Percentiles rank a stretch among this genome's conserved stretches.
Conservation (phyloP, 345 rosid species). For the Populus nigra region DNA sequence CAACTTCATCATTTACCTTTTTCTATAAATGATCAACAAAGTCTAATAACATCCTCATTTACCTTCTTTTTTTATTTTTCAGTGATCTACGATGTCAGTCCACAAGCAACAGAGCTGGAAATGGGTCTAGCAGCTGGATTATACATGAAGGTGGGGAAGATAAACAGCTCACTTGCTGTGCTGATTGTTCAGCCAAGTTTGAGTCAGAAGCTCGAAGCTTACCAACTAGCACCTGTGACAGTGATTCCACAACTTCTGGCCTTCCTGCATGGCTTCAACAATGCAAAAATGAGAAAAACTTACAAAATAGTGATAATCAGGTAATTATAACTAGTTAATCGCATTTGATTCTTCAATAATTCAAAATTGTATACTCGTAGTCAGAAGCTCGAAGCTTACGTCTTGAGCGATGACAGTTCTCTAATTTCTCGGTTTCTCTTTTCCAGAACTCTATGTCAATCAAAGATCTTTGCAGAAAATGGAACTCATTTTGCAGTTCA, state of each 20-base stretch:
- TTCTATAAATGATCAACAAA: neutral
- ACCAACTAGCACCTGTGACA: constrained; percentile 29
- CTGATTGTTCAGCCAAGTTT: constrained; percentile 23
- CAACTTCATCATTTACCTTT: neutral
- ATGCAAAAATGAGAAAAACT: constrained; percentile 33
- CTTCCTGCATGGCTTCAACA: constrained; percentile 37
- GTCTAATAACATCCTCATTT: neutral
- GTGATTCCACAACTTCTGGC: constrained; percentile 28
- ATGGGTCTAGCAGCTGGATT: constrained; percentile 37
- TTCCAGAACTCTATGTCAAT: constrained; percentile 45
- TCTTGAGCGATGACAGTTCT: constrained; percentile 3
- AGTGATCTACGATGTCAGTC: constrained; percentile 42
- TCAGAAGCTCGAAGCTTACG: too few species aligned
- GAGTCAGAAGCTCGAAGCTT: constrained; percentile 20
- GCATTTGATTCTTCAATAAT: neutral
- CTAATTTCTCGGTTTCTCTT: neutral
- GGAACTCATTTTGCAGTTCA: constrained; percentile 61
- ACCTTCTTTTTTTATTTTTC: neutral
- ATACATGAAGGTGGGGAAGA: constrained; percentile 34
- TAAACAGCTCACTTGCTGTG: constrained; percentile 40
- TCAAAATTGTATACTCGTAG: neutral
- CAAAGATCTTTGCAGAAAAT: constrained; percentile 55
- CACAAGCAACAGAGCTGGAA: constrained; percentile 42
- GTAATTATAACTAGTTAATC: constrained; percentile 20
- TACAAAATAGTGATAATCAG: constrained; percentile 32